Evolutionary conservation across 2,329 filamentous ascomycete species (phyloP).

Genomic region (Hymenoscyphus infarciens): DNA sequence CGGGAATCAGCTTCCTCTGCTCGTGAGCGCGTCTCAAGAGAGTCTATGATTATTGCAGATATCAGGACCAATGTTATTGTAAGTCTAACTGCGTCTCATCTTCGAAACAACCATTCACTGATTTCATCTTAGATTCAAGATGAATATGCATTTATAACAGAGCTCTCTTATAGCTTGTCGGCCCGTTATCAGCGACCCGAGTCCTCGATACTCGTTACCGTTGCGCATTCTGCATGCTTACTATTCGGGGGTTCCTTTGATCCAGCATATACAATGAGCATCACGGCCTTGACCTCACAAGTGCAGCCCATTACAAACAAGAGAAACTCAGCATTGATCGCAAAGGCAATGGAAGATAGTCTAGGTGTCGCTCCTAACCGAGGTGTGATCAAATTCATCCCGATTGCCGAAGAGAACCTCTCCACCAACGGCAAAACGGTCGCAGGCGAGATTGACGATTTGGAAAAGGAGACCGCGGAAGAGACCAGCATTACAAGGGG

Average conservation of each 20-base stretch:
- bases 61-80: conserved; percentile 63
- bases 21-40: conserved; percentile 30
- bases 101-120: conserved; percentile 66
- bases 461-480: conserved; percentile 25
- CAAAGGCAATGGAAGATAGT: conserved; percentile 68
- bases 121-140: conserved; percentile 59
- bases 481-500: conserved; percentile 21
- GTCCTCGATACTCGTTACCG: conserved; percentile 67
- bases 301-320: conserved; percentile 74
- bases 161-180: conserved; percentile 69
- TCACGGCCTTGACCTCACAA: conserved; percentile 66
- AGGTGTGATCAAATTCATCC: conserved; percentile 69
- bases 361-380: conserved; percentile 63
- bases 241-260: conserved; percentile 72
- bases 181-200: conserved; percentile 72
- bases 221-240: conserved; percentile 74
- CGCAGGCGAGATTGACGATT: conserved; percentile 61
- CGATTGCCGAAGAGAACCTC: conserved; percentile 67
- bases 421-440: conserved; percentile 70
- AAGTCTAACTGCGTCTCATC: conserved; percentile 46
- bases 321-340: conserved; percentile 73
- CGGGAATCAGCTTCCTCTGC: conserved; percentile 32
- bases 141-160: conserved; percentile 69
- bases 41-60: conserved; percentile 56
- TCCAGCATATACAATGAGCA: conserved; percentile 73